Evolutionary conservation across 208 protist genomes (phyloP), one percentile per base, ranked within the genome.

Genomic region (Trypanosoma brucei): DNA sequence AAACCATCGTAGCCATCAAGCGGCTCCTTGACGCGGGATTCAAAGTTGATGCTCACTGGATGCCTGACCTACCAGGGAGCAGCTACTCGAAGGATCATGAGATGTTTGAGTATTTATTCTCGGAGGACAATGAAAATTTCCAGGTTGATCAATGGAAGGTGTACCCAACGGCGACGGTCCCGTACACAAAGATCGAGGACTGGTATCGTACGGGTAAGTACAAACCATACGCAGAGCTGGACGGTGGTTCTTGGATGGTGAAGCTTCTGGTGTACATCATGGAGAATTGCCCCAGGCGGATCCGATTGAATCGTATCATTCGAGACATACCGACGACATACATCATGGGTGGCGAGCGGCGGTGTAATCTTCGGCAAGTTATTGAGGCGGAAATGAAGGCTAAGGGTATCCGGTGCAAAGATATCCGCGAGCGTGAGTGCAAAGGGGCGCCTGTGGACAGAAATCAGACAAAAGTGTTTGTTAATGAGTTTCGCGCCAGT

Each of bases 31-130:
- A 99, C 68, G 81, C 92, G 8, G 98, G 99, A 13, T 99, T 98
- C 78, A 99, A 99, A 79, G 94, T 99, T 5, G 97, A 99, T 51
- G 92, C 96, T 0, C 98, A 99, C 75, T 99, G 99, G 95, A 99
- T 99, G 99, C 99, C 99, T 1, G 98, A 99, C 84, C 78, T 99
- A 30, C 98, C 98, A 4, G 97, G 97, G 60, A 97, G 96, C 66
- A 96, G 85, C 55, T 89, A 97, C 58, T 92, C 96, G 55, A 84
- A 97, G 59, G 98, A 99, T 75, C 72, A 95, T 31, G 86, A 93
- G 61, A 88, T 97, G 61, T 98, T 99, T 65, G 68, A 94, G 58
- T 83, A 70, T 55, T 83, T 95, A 42, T 82, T 92, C 58, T 90
- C 84, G 1, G 2, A 30, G 5, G 86, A 95, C 30, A 94, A 96